Evolutionary conservation across 805 yeast species (phyloP).

Genomic region (Ogataea naganishii): DNA sequence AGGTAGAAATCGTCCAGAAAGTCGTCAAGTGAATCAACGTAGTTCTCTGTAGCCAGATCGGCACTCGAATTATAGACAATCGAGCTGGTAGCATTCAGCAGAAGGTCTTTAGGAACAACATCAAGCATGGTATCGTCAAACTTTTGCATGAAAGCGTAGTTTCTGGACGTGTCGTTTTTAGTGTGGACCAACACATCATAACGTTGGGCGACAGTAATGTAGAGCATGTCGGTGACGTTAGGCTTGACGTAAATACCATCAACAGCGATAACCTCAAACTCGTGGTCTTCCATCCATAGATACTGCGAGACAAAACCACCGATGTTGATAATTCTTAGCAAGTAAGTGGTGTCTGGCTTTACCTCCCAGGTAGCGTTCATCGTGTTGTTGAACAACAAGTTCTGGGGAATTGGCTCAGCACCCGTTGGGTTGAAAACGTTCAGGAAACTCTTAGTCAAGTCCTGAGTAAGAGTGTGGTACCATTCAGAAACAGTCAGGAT

Average conservation of each 20-base stretch:
- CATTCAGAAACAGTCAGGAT: conserved; percentile 69
- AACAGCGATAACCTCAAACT: conserved; percentile 77
- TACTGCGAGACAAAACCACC: conserved; percentile 93
- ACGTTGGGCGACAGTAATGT: conserved; percentile 88
- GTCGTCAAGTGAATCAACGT: conserved; percentile 39
- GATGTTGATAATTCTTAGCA: conserved; percentile 69
- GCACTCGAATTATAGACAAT: conserved; percentile 39
- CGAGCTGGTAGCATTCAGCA: conserved; percentile 67
- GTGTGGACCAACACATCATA: conserved; percentile 74
- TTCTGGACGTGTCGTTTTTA: conserved; percentile 47
- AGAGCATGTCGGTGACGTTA: conserved; percentile 58
- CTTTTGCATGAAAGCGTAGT: conserved; percentile 76
- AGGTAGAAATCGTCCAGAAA: conserved; percentile 74
- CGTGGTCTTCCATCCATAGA: conserved; percentile 82
- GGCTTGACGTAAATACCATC: conserved; percentile 87
- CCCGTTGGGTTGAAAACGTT: conserved; percentile 86
- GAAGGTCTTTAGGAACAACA: conserved; percentile 51
- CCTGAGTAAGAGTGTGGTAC: conserved; percentile 64
- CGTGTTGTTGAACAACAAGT: conserved; percentile 73
- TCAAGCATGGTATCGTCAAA: conserved; percentile 84
- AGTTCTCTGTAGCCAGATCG: conserved; percentile 33
- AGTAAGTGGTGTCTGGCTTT: conserved; percentile 78
- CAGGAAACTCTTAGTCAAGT: conserved; percentile 49
- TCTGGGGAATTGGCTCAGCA: conserved; percentile 93
- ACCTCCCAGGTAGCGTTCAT: conserved; percentile 69